Percentiles rank a stretch among this genome's conserved stretches.
phyloP scores from a whole-genome alignment of 768 basidiomycete genomes.

The Rhodotorula toruloides region DNA sequence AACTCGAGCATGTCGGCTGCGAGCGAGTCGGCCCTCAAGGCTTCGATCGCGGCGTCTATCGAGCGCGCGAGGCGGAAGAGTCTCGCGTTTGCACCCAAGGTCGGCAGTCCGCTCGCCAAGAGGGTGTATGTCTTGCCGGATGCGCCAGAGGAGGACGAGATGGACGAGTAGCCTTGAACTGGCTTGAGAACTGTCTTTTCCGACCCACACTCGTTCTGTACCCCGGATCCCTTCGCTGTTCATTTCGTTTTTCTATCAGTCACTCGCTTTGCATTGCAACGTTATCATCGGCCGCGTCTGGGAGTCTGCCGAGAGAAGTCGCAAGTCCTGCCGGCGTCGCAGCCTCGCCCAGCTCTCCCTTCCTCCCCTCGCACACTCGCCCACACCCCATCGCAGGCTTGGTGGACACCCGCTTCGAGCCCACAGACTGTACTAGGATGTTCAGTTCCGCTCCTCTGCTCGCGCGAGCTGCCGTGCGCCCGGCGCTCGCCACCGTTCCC shows the following conservation, averaged over 20 bases:
- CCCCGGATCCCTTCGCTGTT: background rate
- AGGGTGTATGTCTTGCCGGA: constrained; percentile 29
- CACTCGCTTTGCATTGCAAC: background rate
- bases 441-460: too few species aligned
- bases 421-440: too few species aligned
- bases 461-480: too few species aligned
- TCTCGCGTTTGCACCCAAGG: constrained; percentile 28
- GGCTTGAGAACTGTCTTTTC: background rate
- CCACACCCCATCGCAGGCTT: too few species aligned
- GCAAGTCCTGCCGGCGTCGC: background rate
- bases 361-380: too few species aligned
- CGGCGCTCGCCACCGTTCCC: too few species aligned
- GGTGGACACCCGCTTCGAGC: too few species aligned
- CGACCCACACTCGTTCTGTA: too few species aligned
- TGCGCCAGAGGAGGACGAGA: constrained; percentile 2
- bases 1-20: background rate
- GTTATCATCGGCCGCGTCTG: too few species aligned
- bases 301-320: too few species aligned
- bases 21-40: constrained; percentile 17
- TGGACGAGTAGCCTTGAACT: background rate
- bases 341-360: too few species aligned
- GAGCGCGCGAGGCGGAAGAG: constrained; percentile 31
- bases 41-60: constrained; percentile 36
- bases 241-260: background rate
- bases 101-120: constrained; percentile 35